Evolutionary conservation across 495 filamentous ascomycete genomes (phyloP).

Genomic region (Pyrenula aspistea): DNA sequence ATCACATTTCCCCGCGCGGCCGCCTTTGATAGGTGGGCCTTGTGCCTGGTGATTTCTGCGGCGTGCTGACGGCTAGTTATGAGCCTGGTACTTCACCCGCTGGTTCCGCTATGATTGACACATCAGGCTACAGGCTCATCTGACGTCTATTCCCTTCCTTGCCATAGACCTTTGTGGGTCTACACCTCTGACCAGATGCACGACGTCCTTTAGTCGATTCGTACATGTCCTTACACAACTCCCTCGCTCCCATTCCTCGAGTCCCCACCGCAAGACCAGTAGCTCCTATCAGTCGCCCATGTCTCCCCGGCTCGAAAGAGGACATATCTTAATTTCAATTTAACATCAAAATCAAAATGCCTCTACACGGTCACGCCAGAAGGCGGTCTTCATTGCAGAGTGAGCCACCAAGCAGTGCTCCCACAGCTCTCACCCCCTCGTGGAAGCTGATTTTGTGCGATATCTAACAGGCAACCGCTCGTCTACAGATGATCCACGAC

Average conservation of each 20-base stretch:
- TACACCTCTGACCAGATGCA: background rate
- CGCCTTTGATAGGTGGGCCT: background rate
- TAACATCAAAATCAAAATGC: constrained; percentile 14
- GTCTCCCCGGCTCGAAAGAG: no score
- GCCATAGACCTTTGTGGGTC: background rate
- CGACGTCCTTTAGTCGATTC: background rate
- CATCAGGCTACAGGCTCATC: background rate
- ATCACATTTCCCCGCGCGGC: background rate
- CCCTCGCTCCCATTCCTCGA: no score
- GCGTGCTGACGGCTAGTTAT: background rate
- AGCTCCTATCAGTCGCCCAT: no score
- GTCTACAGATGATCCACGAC: constrained; percentile 37
- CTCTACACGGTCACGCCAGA: constrained; percentile 16
- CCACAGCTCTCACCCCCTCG: background rate
- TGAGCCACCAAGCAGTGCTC: constrained; percentile 11
- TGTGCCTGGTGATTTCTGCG: background rate
- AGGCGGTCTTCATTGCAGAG: constrained; percentile 24
- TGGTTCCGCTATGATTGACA: background rate
- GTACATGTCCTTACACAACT: background rate
- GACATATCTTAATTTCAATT: no score
- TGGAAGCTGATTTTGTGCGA: background rate
- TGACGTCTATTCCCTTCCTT: background rate
- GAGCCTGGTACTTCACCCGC: background rate
- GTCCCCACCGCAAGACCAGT: no score
- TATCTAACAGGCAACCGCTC: constrained; percentile 35